Base-by-base conservation (phyloP, 768 basidiomycete genomes). In the Rhizopogon salebrosus region DNA sequence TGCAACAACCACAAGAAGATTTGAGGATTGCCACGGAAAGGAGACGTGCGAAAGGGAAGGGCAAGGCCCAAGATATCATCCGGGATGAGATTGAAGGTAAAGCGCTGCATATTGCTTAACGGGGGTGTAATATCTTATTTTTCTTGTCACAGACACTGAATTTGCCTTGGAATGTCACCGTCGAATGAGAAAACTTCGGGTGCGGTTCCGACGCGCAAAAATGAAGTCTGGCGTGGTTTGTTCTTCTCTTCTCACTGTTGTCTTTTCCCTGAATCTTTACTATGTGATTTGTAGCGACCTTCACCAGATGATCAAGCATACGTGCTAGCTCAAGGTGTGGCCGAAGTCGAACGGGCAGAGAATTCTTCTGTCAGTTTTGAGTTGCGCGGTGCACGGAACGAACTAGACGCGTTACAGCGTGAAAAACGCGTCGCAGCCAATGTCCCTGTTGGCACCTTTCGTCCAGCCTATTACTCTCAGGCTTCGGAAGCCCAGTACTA, bases 1-100 rank as follows among this genome's bases (percentile, higher is more conserved):
- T 85, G 57, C 86, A 86, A 57, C 85, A 89, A 54, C 89, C 89
- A 0, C 69, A 68, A 52, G 83, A 85, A 41, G 90, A 92, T 57
- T 58, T 89, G 57, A 65, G 70, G 31, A 29, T 60, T 26, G 62
- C 73, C 29, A 6, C 58, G 41, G 37, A 52, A 20, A 49, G 46
- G 4, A 62, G 26, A 23, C 55, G 49, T n/a, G 57, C 64, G 45
- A 88, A 88, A 64, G 83, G 84, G 11, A 89, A 89, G 63, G 76
- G 73, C 53, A 88, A 80, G 59, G 85, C 80, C 3, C 65, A 72
- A 27, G 57, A 68, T 24, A 76, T 79, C 46, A 62, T 77, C 14
- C 66, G 66, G 51, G 71, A 75, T 40, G 85, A 77, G 76, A 70
- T 79, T 73, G 68, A 70, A 59, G 77, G 85, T 87, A 51, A 3